A percentile compares a stretch with the other conserved stretches of the same genome.
phyloP scores from a whole-genome alignment of 140 eudicot species.

The Artemisia princeps region DNA sequence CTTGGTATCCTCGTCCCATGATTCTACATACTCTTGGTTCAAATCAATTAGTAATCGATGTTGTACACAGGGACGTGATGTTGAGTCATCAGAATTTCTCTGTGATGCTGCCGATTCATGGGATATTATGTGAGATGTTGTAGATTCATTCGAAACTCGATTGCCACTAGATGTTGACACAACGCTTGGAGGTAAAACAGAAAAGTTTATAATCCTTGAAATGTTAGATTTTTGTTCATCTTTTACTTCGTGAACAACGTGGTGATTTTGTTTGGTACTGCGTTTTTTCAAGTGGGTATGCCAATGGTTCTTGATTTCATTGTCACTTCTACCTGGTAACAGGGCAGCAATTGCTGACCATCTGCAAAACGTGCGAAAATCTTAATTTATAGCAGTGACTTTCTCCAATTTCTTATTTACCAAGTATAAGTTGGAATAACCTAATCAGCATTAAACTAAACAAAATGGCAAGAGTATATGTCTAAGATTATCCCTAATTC shows the following conservation, averaged over 20 bases:
- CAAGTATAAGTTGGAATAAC: no score
- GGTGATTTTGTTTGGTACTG: slow-evolving; percentile 6
- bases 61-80: slow-evolving; percentile 21
- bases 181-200: slow-evolving; percentile 20
- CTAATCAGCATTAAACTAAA: no score
- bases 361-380: slow-evolving; percentile 12
- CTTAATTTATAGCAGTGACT: no score
- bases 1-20: slow-evolving; percentile 31
- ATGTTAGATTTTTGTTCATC: slow-evolving; percentile 22
- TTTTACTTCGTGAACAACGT: slow-evolving; percentile 13
- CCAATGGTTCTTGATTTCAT: slow-evolving; percentile 41
- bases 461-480: no score
- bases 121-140: slow-evolving; percentile 17
- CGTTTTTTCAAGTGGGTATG: slow-evolving; percentile 37
- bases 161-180: slow-evolving; percentile 28
- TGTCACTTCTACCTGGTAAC: slow-evolving; percentile 42
- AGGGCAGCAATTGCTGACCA: slow-evolving; percentile 41
- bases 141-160: slow-evolving; percentile 24
- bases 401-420: no score
- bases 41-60: slow-evolving; percentile 27
- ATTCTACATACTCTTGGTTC: slow-evolving; percentile 34
- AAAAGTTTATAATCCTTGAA: slow-evolving; percentile 27
- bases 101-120: slow-evolving; percentile 20
- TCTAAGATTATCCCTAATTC: no score
- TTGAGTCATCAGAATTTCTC: slow-evolving; percentile 28